These are phyloP conservation scores for Curvularia sp. DNA, from an alignment of 2,329 filamentous ascomycete genomes.

Conservation along the genomic window DNA sequence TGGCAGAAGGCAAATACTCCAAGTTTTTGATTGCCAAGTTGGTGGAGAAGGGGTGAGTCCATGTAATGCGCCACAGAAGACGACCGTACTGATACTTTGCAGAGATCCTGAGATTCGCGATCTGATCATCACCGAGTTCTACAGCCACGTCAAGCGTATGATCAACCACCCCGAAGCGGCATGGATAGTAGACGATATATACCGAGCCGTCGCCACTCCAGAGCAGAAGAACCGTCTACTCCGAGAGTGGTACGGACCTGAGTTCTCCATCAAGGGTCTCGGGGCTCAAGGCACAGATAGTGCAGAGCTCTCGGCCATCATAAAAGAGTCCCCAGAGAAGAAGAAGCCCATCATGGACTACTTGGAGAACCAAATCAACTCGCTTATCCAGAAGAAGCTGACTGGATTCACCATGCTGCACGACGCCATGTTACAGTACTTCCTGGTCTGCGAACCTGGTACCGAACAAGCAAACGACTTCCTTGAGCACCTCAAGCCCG, in stretches of 20 bases:
- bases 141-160: conserved; percentile 87
- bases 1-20: conserved; percentile 95
- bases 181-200: conserved; percentile 98
- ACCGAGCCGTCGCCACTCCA: conserved; percentile 83
- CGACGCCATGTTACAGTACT: conserved; percentile 98
- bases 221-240: conserved; percentile 85
- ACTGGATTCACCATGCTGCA: conserved; percentile 98
- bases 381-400: conserved; percentile 93
- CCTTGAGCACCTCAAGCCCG: conserved; percentile 86
- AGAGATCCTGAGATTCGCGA: conserved; percentile 84
- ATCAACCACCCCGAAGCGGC: conserved; percentile 96
- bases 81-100: conserved; percentile 19
- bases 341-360: conserved; percentile 85
- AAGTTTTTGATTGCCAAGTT: conserved; percentile 98
- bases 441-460: conserved; percentile 76
- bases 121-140: conserved; percentile 92
- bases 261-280: conserved; percentile 81
- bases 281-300: conserved; percentile 57
- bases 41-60: conserved; percentile 73
- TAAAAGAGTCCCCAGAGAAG: conserved; percentile 83
- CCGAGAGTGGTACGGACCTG: conserved; percentile 94
- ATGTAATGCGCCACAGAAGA: too few relatives aligned
- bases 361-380: conserved; percentile 85
- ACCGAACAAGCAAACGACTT: conserved; percentile 87
- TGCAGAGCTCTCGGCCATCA: conserved; percentile 75